Evolutionary conservation across 176 grass and related monocot genomes (phyloP).

Genomic region (Oryza punctata): DNA sequence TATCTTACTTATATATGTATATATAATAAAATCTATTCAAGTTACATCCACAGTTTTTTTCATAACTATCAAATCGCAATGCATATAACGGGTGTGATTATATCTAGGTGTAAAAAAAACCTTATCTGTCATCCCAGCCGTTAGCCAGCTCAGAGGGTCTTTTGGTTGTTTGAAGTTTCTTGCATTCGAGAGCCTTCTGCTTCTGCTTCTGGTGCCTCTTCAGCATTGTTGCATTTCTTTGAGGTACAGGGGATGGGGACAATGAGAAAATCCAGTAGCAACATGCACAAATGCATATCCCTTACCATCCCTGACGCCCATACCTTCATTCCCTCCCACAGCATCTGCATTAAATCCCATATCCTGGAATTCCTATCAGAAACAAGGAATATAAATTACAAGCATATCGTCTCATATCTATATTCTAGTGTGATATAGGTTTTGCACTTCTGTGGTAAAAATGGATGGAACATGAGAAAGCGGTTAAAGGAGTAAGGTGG

Average conservation of each 20-base stretch:
- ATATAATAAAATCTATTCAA: too few species aligned
- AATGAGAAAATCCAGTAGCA: not conserved
- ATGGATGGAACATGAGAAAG: too few species aligned
- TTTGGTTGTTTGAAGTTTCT: not conserved
- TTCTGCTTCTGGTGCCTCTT: not conserved
- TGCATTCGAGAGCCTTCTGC: not conserved
- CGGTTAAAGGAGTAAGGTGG: too few species aligned
- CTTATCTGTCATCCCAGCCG: too few species aligned
- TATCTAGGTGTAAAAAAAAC: too few species aligned
- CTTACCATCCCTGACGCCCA: constrained; percentile 28
- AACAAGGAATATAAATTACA: not conserved
- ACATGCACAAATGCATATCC: not conserved
- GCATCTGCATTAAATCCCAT: constrained; percentile 25
- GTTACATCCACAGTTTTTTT: too few species aligned
- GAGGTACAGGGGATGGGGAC: not conserved
- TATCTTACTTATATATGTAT: too few species aligned
- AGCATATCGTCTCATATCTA: constrained; percentile 5
- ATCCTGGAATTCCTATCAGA: not conserved
- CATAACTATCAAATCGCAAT: too few species aligned
- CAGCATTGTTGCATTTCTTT: constrained; percentile 17
- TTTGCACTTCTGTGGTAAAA: too few species aligned
- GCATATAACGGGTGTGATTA: too few species aligned
- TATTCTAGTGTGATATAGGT: not conserved
- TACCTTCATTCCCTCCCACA: constrained; percentile 30
- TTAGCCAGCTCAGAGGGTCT: too few species aligned